Evolutionary conservation across 2,329 filamentous ascomycete species (phyloP), one percentile per base, ranked within the genome.

Genomic region (Cephalotrichum gorgonifer): DNA sequence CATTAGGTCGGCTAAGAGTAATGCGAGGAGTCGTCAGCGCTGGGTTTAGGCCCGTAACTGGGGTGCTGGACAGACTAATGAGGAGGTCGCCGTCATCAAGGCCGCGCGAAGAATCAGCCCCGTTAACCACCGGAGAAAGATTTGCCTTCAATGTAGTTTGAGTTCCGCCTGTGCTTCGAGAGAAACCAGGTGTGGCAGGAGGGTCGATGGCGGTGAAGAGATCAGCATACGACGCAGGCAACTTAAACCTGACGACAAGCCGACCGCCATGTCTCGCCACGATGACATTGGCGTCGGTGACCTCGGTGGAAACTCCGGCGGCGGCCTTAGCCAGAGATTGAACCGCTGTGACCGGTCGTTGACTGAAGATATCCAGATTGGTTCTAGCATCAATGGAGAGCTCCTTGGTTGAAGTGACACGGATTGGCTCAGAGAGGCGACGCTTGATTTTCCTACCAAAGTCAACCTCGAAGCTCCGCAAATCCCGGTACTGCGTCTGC

Each of bases 211-310:
- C 41, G 12, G 63, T 60, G 48, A 67, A 64, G 39, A 63, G 49
- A 31, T 55, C 48, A 25, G 60, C 57, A 48, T 60, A 60, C 50
- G 62, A 50, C 22, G 56, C 52, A 47, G 64, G 61, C 47, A 67
- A 41, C 64, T 67, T 67, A 64, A 66, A 66, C 60, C 62, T 57
- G 52, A 66, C 63, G 49, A 65, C 54, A 33, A 67, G 59, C 49
- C 62, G 56, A 38, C 55, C 61, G 35, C 58, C 57, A 42, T 60
- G 55, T 42, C 60, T 54, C 9, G 47, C 53, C 30, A 64, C 52
- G 39, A 57, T 51, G 53, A 64, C 62, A 31, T 61, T 62, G 54
- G 63, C 62, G 33, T 60, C 39, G 8, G 22, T 12, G 17, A 41
- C 23, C n/a, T 25, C 47, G 12, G n/a, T 22, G 4, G 17, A 23